Evolutionary conservation across 2,329 filamentous ascomycete species (phyloP).

Genomic region (Sporothrix humicola): DNA sequence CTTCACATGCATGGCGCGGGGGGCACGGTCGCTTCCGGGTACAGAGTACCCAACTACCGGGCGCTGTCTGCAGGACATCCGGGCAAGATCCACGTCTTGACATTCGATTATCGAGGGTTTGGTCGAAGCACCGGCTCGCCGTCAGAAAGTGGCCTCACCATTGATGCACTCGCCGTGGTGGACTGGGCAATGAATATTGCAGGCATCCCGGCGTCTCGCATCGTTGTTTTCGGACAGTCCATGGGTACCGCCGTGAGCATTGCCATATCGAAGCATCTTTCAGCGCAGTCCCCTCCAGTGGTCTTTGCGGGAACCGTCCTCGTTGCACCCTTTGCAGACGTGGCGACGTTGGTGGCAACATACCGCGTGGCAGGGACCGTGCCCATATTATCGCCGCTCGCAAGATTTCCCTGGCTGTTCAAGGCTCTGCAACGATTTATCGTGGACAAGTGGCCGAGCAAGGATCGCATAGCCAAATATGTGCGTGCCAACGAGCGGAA

Average conservation of each 20-base stretch:
- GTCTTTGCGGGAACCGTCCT: slow-evolving; percentile 61
- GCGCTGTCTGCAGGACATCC: slow-evolving; percentile 58
- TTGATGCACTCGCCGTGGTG: slow-evolving; percentile 58
- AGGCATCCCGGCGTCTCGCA: slow-evolving; percentile 58
- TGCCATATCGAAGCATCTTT: background rate
- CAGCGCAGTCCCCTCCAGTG: slow-evolving; percentile 14
- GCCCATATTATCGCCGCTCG: slow-evolving; percentile 59
- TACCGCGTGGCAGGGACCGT: slow-evolving; percentile 62
- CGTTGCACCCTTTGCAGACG: slow-evolving; percentile 62
- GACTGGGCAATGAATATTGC: slow-evolving; percentile 61
- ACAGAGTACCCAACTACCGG: slow-evolving; percentile 61
- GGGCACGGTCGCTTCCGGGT: slow-evolving; percentile 62
- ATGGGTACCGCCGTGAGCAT: slow-evolving; percentile 58
- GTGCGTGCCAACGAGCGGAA: slow-evolving; percentile 48
- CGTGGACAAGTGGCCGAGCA: slow-evolving; percentile 57
- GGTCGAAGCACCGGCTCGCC: slow-evolving; percentile 59
- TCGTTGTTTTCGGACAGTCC: slow-evolving; percentile 65
- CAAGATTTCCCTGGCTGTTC: slow-evolving; percentile 53
- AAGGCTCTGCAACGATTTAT: slow-evolving; percentile 54
- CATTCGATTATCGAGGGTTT: slow-evolving; percentile 68
- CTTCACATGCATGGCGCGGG: slow-evolving; percentile 62
- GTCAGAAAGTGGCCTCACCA: slow-evolving; percentile 60
- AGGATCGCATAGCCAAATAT: slow-evolving; percentile 54
- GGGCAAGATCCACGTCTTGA: slow-evolving; percentile 60
- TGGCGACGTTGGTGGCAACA: slow-evolving; percentile 59